phyloP scores from a whole-genome alignment of 352 stramenopile genomes.

The Phytophthora boehmeriae region DNA sequence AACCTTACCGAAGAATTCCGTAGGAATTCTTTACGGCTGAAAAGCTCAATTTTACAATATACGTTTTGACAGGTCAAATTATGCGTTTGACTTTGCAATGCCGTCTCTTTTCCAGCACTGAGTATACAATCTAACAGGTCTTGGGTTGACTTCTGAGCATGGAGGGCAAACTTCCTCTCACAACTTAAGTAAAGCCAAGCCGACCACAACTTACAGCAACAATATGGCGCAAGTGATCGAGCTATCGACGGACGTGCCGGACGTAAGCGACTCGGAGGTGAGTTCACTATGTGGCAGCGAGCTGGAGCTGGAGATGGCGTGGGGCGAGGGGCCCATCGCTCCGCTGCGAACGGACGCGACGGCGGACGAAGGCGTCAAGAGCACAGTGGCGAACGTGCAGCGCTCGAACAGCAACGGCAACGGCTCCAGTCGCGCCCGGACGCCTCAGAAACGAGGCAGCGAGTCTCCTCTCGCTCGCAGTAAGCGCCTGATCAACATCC shows the following conservation, averaged over 20 bases:
- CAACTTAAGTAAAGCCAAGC: background rate
- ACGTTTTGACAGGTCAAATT: too few relatives aligned
- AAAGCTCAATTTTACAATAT: too few relatives aligned
- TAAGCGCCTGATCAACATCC: conserved; percentile 84
- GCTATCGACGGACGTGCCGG: conserved; percentile 20
- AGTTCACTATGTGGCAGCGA: conserved; percentile 78
- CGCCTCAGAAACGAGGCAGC: conserved; percentile 63
- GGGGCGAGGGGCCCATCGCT: conserved; percentile 76
- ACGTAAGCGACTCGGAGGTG: conserved; percentile 69
- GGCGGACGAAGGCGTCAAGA: conserved; percentile 19
- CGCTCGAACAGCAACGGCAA: conserved; percentile 67
- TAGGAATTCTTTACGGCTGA: too few relatives aligned
- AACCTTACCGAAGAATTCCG: too few relatives aligned
- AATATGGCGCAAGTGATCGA: conserved; percentile 30
- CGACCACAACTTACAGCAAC: background rate
- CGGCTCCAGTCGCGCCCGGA: conserved; percentile 64
- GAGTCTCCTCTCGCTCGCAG: conserved; percentile 61
- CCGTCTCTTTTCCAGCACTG: too few relatives aligned
- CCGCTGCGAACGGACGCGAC: conserved; percentile 47
- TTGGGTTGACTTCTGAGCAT: conserved; percentile 5
- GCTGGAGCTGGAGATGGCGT: conserved; percentile 78
- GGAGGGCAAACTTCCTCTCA: conserved; percentile 6
- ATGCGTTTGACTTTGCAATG: too few relatives aligned
- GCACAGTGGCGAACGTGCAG: conserved; percentile 17
- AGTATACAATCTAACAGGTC: background rate